phyloP scores from a whole-genome alignment of 768 basidiomycete genomes.

The Scleroderma bovista region DNA sequence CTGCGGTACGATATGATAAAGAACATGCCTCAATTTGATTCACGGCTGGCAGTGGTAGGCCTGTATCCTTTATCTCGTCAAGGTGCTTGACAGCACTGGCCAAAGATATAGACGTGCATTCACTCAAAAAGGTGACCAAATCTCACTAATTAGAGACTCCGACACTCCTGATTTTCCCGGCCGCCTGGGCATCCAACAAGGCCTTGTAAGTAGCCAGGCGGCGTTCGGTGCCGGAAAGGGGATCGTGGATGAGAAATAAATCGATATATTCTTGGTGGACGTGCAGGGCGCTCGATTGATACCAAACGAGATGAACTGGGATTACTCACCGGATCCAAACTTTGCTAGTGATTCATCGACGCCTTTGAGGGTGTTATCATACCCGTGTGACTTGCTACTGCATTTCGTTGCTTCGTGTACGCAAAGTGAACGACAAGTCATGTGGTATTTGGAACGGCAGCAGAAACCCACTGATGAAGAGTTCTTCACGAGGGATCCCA shows the following conservation, averaged over 20 bases:
- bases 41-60: conserved; percentile 60
- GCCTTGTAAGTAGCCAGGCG: conserved; percentile 73
- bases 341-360: conserved; percentile 57
- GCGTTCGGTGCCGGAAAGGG: conserved; percentile 53
- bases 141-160: conserved; percentile 83
- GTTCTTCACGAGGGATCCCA: conserved; percentile 47
- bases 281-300: background rate
- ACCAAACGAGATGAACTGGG: background rate
- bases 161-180: conserved; percentile 64
- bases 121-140: background rate
- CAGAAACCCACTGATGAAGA: conserved; percentile 63
- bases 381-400: conserved; percentile 51
- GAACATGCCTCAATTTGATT: conserved; percentile 74
- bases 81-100: conserved; percentile 67
- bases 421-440: conserved; percentile 3
- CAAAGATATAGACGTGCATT: background rate
- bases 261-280: conserved; percentile 51
- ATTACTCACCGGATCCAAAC: conserved; percentile 50
- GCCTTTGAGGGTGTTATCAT: conserved; percentile 51
- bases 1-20: background rate
- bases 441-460: background rate
- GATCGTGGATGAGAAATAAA: conserved; percentile 75
- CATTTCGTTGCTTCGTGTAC: conserved; percentile 58
- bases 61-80: conserved; percentile 63
- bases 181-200: conserved; percentile 52